Evolutionary conservation across 345 rosid species (phyloP).

Genomic region (Isatis tinctoria): DNA sequence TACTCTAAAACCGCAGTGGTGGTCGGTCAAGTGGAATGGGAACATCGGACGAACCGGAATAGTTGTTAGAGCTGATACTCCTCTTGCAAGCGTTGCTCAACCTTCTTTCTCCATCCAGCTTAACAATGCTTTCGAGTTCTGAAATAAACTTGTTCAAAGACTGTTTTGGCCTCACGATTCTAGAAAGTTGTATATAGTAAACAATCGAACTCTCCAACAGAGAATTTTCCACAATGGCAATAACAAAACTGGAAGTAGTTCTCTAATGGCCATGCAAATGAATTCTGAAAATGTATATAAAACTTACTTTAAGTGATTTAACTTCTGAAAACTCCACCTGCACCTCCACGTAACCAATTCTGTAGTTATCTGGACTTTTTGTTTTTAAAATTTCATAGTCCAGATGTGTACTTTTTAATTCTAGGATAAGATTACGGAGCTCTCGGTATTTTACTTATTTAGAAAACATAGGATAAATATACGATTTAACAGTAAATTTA

Average conservation of each 20-base stretch:
- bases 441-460: no score
- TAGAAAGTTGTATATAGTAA: conserved; percentile 15
- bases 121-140: conserved; percentile 81
- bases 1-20: conserved; percentile 43
- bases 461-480: no score
- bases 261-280: no score
- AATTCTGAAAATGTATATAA: neutral
- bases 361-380: no score
- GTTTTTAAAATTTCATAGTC: no score
- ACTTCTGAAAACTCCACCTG: no score
- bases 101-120: conserved; percentile 80
- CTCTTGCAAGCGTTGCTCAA: conserved; percentile 51
- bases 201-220: neutral
- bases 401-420: neutral
- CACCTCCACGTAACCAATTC: no score
- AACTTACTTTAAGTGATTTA: no score
- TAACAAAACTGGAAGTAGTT: neutral
- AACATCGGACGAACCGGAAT: conserved; percentile 77
- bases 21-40: conserved; percentile 94
- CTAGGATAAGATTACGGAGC: neutral
- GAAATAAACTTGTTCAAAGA: conserved; percentile 18
- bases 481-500: no score
- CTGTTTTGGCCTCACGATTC: neutral
- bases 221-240: neutral
- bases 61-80: conserved; percentile 66